Percentiles rank a stretch among this genome's conserved stretches.
These are phyloP conservation scores for Daldinia bambusicola DNA, from an alignment of 495 filamentous ascomycete genomes.

Conservation along the genomic window DNA sequence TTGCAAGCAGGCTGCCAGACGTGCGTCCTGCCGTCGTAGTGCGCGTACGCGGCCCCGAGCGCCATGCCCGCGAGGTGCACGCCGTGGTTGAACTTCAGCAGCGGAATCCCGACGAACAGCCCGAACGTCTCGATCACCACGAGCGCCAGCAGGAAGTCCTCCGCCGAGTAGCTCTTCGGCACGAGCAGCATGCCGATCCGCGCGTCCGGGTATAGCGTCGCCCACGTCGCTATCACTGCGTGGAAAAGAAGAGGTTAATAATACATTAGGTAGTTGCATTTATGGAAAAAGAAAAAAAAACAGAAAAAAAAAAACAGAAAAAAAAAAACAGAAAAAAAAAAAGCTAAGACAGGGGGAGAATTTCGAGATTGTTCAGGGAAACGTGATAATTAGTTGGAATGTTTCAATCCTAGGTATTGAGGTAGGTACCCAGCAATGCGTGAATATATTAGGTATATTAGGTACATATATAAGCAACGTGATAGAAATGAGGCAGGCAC, in stretches of 20 bases:
- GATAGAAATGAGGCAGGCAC: neutral
- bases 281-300: neutral
- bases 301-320: neutral
- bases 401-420: no score
- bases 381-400: no score
- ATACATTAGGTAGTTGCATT: no score
- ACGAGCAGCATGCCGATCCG: slow-evolving; percentile 36
- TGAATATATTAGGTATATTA: no score
- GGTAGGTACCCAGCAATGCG: no score
- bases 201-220: slow-evolving; percentile 26
- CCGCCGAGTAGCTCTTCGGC: slow-evolving; percentile 19
- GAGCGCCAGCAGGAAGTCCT: slow-evolving; percentile 17
- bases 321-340: no score
- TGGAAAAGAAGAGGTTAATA: no score
- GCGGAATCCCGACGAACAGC: slow-evolving; percentile 41
- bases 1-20: slow-evolving; percentile 43
- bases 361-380: no score
- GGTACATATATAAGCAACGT: no score
- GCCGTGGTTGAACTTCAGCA: slow-evolving; percentile 21
- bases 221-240: slow-evolving; percentile 40
- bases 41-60: slow-evolving; percentile 39
- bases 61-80: slow-evolving; percentile 43
- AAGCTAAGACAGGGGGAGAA: no score
- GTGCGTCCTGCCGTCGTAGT: slow-evolving; percentile 30
- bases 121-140: slow-evolving; percentile 41